Conservation (phyloP, 495 filamentous ascomycete genomes). For the Trichodelitschia bisporula region DNA sequence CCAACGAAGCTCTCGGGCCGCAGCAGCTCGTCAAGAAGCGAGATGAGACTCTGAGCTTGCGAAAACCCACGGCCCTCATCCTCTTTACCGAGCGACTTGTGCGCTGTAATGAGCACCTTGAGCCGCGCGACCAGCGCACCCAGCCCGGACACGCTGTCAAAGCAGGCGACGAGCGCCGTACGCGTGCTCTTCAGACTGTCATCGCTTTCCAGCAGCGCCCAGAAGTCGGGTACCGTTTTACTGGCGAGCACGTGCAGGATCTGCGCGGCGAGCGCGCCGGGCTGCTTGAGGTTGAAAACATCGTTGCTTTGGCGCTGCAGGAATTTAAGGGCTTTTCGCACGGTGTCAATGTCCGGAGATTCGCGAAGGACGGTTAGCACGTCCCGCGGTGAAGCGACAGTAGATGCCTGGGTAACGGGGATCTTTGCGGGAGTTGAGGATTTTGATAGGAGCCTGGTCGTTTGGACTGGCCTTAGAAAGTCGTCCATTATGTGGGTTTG, state of each 20-base stretch:
- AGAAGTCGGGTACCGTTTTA: conserved; percentile 52
- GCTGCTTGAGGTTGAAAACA: conserved; percentile 33
- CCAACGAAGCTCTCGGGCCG: too few relatives aligned
- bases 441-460: conserved; percentile 9
- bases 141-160: conserved; percentile 48
- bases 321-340: conserved; percentile 26
- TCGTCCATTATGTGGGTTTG: conserved; percentile 13
- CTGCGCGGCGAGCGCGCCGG: conserved; percentile 39
- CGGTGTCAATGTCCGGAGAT: conserved; percentile 33
- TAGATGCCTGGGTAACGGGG: background rate
- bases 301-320: conserved; percentile 19
- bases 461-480: conserved; percentile 13
- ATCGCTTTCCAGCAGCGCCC: conserved; percentile 22
- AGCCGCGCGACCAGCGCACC: conserved; percentile 42
- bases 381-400: conserved; percentile 23
- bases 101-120: too few relatives aligned
- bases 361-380: conserved; percentile 36
- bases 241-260: conserved; percentile 44
- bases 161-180: conserved; percentile 35
- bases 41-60: too few relatives aligned
- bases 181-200: conserved; percentile 11
- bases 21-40: too few relatives aligned
- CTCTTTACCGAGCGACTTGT: too few relatives aligned
- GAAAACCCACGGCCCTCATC: too few relatives aligned
- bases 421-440: too few relatives aligned